Evolutionary conservation across 2,329 filamentous ascomycete species (phyloP).

Genomic region (Colletotrichum camelliae): DNA sequence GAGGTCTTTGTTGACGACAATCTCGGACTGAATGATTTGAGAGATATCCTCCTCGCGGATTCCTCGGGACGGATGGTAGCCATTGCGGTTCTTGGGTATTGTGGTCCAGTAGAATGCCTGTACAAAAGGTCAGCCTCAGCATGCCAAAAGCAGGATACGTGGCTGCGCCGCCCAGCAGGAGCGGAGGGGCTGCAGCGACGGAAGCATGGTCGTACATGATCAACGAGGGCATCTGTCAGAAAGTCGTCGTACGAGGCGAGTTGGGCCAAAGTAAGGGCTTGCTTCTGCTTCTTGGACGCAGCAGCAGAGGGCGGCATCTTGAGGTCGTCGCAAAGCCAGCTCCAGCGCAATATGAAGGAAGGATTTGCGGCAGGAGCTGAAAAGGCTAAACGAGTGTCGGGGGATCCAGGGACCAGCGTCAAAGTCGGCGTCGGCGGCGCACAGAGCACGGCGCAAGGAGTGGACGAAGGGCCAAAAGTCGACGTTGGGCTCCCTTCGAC

Average conservation of each 20-base stretch:
- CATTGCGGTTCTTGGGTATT: conserved; percentile 91
- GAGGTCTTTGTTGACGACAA: conserved; percentile 78
- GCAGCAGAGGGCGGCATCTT: conserved; percentile 44
- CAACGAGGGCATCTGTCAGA: conserved; percentile 91
- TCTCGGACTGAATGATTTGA: conserved; percentile 65
- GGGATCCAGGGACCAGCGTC: conserved; percentile 9
- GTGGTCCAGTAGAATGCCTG: conserved; percentile 96
- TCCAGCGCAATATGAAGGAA: conserved; percentile 1
- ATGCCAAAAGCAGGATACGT: conserved; percentile 14
- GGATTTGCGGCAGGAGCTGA: background rate
- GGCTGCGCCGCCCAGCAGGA: background rate
- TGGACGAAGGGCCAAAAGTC: conserved; percentile 12
- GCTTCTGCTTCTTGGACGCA: conserved; percentile 57
- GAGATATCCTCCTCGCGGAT: conserved; percentile 70
- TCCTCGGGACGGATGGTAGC: conserved; percentile 84
- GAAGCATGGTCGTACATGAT: conserved; percentile 75
- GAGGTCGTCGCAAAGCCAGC: background rate
- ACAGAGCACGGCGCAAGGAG: conserved; percentile 16
- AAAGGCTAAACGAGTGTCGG: conserved; percentile 12
- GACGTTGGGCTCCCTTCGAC: conserved; percentile 15
- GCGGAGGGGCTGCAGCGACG: background rate
- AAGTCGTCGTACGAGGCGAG: conserved; percentile 95
- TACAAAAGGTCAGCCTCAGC: conserved; percentile 21
- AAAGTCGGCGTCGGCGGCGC: background rate
- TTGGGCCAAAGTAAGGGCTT: conserved; percentile 83